Percentiles rank a stretch among this genome's conserved stretches.
Evolutionary conservation across 257 asterid genomes (phyloP).

Genomic region (Nicotiana benthamiana): DNA sequence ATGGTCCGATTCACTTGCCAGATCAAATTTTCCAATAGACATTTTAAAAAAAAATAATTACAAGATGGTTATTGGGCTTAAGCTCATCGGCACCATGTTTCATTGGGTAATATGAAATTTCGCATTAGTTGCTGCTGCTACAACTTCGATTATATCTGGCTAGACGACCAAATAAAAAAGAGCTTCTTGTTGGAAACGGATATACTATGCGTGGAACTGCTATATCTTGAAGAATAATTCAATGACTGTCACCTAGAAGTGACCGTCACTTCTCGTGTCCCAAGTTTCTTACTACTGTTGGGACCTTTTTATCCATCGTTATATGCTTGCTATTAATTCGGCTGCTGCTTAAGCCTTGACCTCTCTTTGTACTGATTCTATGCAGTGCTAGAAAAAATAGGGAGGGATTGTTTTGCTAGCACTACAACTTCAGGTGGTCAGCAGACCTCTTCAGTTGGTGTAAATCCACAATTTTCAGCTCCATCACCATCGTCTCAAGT

Average conservation of each 20-base stretch:
- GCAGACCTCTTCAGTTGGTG: constrained; percentile 78
- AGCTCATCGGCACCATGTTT: background rate
- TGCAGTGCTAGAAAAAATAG: constrained; percentile 36
- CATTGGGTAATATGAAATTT: background rate
- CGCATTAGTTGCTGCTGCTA: background rate
- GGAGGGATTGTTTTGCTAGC: constrained; percentile 52
- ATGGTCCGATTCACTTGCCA: background rate
- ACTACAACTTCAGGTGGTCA: constrained; percentile 48
- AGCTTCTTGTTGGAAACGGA: background rate
- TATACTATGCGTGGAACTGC: background rate
- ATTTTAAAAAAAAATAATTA: too few species aligned
- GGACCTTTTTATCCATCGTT: background rate
- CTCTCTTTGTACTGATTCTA: constrained; percentile 11
- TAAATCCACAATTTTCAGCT: constrained; percentile 51
- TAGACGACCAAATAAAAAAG: background rate
- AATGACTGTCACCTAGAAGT: background rate
- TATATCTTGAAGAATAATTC: background rate
- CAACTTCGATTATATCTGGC: background rate
- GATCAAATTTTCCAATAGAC: background rate
- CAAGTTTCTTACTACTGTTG: background rate
- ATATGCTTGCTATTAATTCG: background rate
- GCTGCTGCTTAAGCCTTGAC: constrained; percentile 17
- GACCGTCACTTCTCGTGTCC: background rate
- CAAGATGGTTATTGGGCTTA: background rate
- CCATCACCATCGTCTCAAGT: constrained; percentile 64